A percentile compares a stretch with the other conserved stretches of the same genome.
Conservation (phyloP, 352 stramenopile species). For the Albugo laibachii region DNA sequence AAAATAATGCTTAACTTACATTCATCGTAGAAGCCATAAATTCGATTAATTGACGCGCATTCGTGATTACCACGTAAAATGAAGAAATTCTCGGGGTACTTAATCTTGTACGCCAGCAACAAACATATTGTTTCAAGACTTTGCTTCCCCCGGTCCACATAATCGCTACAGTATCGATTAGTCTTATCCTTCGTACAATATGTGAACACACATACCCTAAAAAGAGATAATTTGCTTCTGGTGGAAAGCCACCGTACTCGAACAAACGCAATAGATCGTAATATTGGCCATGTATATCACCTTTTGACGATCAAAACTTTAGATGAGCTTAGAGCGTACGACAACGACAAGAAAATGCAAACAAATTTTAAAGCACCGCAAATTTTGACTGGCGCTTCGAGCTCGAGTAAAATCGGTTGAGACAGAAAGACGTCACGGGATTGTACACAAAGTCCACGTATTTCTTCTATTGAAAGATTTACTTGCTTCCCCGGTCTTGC, state of each 20-base stretch:
- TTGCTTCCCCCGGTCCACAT: conserved; percentile 78
- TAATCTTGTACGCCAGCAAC: conserved; percentile 75
- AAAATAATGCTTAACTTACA: conserved; percentile 10
- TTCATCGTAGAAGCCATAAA: conserved; percentile 74
- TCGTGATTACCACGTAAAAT: conserved; percentile 72
- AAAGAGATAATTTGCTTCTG: conserved; percentile 64
- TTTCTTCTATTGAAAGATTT: conserved; percentile 89
- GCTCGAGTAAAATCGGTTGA: conserved; percentile 97
- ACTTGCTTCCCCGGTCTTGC: conserved; percentile 77
- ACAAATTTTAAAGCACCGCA: conserved; percentile 40
- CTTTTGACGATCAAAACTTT: conserved; percentile 9
- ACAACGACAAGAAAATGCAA: not conserved
- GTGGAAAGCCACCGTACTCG: conserved; percentile 72
- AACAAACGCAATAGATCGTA: conserved; percentile 97
- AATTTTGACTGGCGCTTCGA: conserved; percentile 97
- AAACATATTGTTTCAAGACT: conserved; percentile 70
- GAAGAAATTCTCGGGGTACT: conserved; percentile 73
- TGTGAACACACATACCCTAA: conserved; percentile 18
- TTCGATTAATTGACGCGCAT: conserved; percentile 55
- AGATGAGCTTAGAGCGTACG: conserved; percentile 1
- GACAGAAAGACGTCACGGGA: conserved; percentile 94
- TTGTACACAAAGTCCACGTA: conserved; percentile 94
- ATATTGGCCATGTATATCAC: conserved; percentile 96
- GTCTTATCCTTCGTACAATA: not conserved
- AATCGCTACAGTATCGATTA: conserved; percentile 19